These are phyloP conservation scores for Yamadazyma triangularis DNA, from an alignment of 1,139 yeast genomes.

Conservation along the genomic window DNA sequence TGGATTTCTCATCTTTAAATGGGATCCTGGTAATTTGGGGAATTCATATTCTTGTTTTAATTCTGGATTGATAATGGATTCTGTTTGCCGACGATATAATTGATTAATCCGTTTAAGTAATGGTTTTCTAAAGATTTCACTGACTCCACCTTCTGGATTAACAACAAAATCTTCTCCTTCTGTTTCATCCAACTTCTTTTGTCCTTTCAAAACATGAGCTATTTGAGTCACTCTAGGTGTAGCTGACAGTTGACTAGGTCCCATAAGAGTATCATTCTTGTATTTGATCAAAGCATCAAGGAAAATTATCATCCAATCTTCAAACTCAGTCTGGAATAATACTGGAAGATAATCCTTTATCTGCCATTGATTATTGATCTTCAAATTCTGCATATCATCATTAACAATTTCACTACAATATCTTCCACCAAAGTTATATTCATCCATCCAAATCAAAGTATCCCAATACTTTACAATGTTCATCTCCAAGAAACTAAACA, in stretches of 20 bases:
- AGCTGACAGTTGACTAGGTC: slow-evolving; percentile 27
- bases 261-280: slow-evolving; percentile 40
- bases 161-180: slow-evolving; percentile 23
- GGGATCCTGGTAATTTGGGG: slow-evolving; percentile 72
- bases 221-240: slow-evolving; percentile 70
- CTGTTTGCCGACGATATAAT: slow-evolving; percentile 64
- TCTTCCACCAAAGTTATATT: slow-evolving; percentile 81
- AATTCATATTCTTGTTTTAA: slow-evolving; percentile 62
- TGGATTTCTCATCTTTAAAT: slow-evolving; percentile 61
- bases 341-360: slow-evolving; percentile 69
- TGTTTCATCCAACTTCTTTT: slow-evolving; percentile 28
- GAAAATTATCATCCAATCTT: slow-evolving; percentile 79
- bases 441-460: slow-evolving; percentile 89
- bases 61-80: slow-evolving; percentile 65
- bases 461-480: slow-evolving; percentile 84
- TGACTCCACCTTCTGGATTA: slow-evolving; percentile 37
- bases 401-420: slow-evolving; percentile 58
- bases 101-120: slow-evolving; percentile 63
- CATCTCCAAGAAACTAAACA: slow-evolving; percentile 79
- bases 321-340: slow-evolving; percentile 75
- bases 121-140: slow-evolving; percentile 56
- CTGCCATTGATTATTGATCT: slow-evolving; percentile 75
- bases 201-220: slow-evolving; percentile 47
- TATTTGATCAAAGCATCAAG: slow-evolving; percentile 63
- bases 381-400: slow-evolving; percentile 53